A percentile compares a stretch with the other conserved stretches of the same genome.
Conservation (phyloP, 352 stramenopile species). For the Phytopythium sindhum region DNA sequence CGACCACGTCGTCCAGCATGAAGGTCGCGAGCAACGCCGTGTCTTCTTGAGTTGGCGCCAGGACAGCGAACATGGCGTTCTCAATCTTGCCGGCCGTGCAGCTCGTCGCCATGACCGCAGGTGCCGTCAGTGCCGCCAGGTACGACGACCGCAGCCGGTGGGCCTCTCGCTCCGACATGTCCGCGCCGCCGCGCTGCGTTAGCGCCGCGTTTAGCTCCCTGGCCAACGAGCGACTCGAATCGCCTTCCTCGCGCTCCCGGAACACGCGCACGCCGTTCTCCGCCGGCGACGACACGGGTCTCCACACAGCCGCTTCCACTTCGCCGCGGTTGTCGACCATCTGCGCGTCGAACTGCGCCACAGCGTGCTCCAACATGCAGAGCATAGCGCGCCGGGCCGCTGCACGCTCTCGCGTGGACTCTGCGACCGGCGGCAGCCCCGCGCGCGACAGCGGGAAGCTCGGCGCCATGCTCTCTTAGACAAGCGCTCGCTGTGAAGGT, state of each 20-base stretch:
- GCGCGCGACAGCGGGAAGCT: conserved; percentile 30
- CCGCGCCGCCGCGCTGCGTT: neutral
- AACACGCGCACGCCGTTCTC: conserved; percentile 17
- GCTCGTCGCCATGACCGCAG: conserved; percentile 35
- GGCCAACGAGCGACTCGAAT: conserved; percentile 11
- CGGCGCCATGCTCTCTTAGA: conserved; percentile 14
- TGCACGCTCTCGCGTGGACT: conserved; percentile 13
- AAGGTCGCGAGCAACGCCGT: conserved; percentile 42
- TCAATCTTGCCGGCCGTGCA: conserved; percentile 32
- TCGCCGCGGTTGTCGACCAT: conserved; percentile 11
- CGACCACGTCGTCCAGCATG: conserved; percentile 36
- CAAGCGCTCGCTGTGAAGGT: conserved; percentile 1
- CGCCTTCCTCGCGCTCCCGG: conserved; percentile 15
- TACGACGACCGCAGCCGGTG: conserved; percentile 6
- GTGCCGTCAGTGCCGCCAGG: conserved; percentile 14
- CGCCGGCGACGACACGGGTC: conserved; percentile 11
- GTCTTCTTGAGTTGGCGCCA: conserved; percentile 38
- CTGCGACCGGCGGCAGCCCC: conserved; percentile 24
- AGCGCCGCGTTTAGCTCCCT: conserved; percentile 5
- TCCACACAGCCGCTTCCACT: conserved; percentile 26
- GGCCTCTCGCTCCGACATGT: conserved; percentile 4
- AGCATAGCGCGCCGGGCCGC: conserved; percentile 27
- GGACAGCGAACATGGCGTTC: conserved; percentile 34
- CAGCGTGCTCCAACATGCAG: conserved; percentile 21
- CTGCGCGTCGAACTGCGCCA: conserved; percentile 22